These are phyloP conservation scores for Puccinia triticina DNA, from an alignment of 1,284 basidiomycete species.

Conservation along the genomic window DNA sequence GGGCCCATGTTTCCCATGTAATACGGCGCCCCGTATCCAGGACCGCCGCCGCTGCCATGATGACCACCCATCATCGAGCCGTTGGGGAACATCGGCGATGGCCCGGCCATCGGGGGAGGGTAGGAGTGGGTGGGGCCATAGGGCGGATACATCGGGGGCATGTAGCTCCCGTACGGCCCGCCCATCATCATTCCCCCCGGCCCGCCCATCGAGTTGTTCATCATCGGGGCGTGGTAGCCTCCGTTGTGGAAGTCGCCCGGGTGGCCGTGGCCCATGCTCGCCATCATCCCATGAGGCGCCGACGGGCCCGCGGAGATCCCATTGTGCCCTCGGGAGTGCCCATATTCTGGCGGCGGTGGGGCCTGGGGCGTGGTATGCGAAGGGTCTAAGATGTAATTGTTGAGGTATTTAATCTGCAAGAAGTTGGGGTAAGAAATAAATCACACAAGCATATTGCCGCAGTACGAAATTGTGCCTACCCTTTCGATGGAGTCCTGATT, in stretches of 20 bases:
- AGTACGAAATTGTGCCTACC: not conserved
- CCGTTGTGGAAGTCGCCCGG: slow-evolving; percentile 37
- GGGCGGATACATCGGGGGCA: slow-evolving; percentile 32
- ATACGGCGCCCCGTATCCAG: slow-evolving; percentile 17
- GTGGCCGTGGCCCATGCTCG: slow-evolving; percentile 15
- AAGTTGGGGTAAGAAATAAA: not conserved
- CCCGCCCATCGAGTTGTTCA: slow-evolving; percentile 24
- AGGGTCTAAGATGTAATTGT: slow-evolving; percentile 89
- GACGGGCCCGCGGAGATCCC: slow-evolving; percentile 4
- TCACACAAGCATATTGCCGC: not conserved
- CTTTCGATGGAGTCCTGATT: slow-evolving; percentile 54
- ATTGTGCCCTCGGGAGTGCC: slow-evolving; percentile 20
- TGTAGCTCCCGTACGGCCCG: slow-evolving; percentile 28
- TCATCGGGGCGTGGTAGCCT: slow-evolving; percentile 23
- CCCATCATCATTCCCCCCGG: slow-evolving; percentile 39
- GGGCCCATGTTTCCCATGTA: slow-evolving; percentile 44
- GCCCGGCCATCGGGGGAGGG: slow-evolving; percentile 25
- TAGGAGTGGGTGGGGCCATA: slow-evolving; percentile 21
- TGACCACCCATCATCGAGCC: slow-evolving; percentile 31
- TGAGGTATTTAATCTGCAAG: slow-evolving; percentile 77
- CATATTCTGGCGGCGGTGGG: slow-evolving; percentile 29
- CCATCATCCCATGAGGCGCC: slow-evolving; percentile 44
- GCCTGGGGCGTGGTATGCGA: slow-evolving; percentile 74
- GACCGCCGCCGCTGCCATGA: slow-evolving; percentile 7
- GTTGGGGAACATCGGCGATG: slow-evolving; percentile 31